phyloP scores from a whole-genome alignment of 139 green algal species.

The Volvox africanus region DNA sequence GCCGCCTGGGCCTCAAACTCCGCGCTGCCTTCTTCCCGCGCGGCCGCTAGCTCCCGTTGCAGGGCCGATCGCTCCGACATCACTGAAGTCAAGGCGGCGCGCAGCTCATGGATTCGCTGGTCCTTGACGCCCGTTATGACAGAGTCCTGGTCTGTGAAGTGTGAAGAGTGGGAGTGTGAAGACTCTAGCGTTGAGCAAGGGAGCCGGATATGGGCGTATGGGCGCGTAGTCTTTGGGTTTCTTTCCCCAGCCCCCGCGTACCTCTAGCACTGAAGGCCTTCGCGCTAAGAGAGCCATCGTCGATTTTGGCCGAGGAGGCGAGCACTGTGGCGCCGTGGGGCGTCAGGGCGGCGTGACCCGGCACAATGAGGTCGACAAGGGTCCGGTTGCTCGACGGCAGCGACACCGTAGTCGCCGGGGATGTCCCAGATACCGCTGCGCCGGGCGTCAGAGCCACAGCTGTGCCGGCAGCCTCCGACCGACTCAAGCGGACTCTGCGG shows the following conservation, averaged over 20 bases:
- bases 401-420: neutral
- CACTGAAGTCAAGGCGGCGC: slow-evolving; percentile 44
- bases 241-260: no score
- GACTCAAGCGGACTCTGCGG: slow-evolving; percentile 27
- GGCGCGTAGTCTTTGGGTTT: no score
- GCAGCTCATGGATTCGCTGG: slow-evolving; percentile 60
- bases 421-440: neutral
- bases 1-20: neutral
- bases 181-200: no score
- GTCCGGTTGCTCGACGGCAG: neutral
- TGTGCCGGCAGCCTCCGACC: neutral
- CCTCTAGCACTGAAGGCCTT: no score
- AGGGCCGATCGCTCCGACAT: slow-evolving; percentile 37
- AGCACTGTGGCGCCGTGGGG: neutral
- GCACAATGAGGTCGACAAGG: neutral
- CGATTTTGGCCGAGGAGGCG: neutral
- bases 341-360: neutral
- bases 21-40: neutral
- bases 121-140: slow-evolving; percentile 42
- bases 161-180: no score
- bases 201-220: no score
- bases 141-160: neutral
- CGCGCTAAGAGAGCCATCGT: neutral
- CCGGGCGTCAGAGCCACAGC: neutral
- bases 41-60: slow-evolving; percentile 4